Conservation (phyloP, 2,329 filamentous ascomycete species). For the Sordariomycetes sp. region DNA sequence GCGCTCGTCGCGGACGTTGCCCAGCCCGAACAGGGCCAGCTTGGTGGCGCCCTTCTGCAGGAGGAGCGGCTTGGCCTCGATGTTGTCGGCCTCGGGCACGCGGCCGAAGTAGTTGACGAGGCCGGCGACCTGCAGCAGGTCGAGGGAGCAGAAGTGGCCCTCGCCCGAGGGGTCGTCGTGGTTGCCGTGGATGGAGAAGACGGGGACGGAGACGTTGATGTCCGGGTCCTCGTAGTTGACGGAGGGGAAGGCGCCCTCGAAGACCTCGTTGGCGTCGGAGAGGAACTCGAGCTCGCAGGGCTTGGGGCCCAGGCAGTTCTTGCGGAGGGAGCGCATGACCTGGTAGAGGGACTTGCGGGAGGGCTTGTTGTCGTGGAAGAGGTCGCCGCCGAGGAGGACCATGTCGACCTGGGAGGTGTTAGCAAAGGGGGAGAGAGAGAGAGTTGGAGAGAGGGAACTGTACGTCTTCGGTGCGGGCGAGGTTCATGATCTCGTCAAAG, state of each 20-base stretch:
- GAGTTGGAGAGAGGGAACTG: background rate
- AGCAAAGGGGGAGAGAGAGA: background rate
- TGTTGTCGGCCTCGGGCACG: conserved; percentile 85
- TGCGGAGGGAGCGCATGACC: conserved; percentile 86
- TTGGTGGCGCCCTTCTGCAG: conserved; percentile 92
- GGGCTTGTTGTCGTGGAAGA: conserved; percentile 98
- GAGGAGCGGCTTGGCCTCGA: conserved; percentile 81
- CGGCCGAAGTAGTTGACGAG: conserved; percentile 94
- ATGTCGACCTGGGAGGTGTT: conserved; percentile 61
- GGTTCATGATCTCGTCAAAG: conserved; percentile 89
- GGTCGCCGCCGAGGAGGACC: conserved; percentile 86
- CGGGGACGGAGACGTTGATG: conserved; percentile 93
- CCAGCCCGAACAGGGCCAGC: conserved; percentile 84
- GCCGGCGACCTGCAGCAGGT: conserved; percentile 82
- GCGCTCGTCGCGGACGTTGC: conserved; percentile 91
- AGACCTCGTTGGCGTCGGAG: conserved; percentile 84
- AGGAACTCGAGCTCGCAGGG: conserved; percentile 92
- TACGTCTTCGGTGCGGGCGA: conserved; percentile 76
- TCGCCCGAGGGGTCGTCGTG: conserved; percentile 98
- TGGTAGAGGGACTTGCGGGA: conserved; percentile 94
- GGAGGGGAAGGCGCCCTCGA: conserved; percentile 80
- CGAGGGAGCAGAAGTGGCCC: conserved; percentile 81
- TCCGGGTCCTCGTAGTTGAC: conserved; percentile 98
- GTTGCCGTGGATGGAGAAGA: conserved; percentile 97
- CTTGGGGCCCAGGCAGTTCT: conserved; percentile 91